Base-by-base conservation (phyloP, 768 basidiomycete genomes). In the Auriscalpium microsporum region DNA sequence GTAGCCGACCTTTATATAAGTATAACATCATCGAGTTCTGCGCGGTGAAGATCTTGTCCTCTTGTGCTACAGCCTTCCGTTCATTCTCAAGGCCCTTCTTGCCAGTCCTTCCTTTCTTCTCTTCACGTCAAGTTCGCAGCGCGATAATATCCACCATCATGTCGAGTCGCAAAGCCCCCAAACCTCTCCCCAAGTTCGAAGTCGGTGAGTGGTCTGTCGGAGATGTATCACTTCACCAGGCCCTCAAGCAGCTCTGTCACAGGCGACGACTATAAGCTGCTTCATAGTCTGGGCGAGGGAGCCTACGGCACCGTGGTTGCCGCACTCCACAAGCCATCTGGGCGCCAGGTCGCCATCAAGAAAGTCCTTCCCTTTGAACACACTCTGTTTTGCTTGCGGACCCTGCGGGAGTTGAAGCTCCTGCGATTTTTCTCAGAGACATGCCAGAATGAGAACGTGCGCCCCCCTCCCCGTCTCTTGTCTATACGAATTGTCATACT, bases 281-380 rank as follows among this genome's bases (percentile, higher is more conserved):
- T 89, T 65, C 79, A 87, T 65, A 75, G 80, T 54, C 83, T 92
- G 55, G 89, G 87, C 47, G 88, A 90, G 72, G 88, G 92, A 53
- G 90, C 91, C 48, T 93, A 94, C 66, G 94, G 93, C 34, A 90
- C 87, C 19, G 93, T 96, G 50, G 89, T 81, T 54, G 89, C 93
- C 54, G 94, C 94, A 36, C 73, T 87, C 38, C 93, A 96, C 72
- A 81, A 82, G 62, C 87, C 89, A 6, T 82, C 84, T 8, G 82
- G 85, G 35, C 82, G 83, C 57, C 82, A 90, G 68, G 92, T 97
- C 14, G 94, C 94, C 45, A 94, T 95, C 73, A 97, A 95, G 80
- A 93, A 91, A 72, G 87, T 96, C 64, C 82, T 89, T 44, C 94
- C 93, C 9, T 95, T 96, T 69, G 94, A 95, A 65, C 94, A 95